Evolutionary conservation across 1,139 yeast genomes (phyloP).

Genomic region (Suhomyces choctaworum): DNA sequence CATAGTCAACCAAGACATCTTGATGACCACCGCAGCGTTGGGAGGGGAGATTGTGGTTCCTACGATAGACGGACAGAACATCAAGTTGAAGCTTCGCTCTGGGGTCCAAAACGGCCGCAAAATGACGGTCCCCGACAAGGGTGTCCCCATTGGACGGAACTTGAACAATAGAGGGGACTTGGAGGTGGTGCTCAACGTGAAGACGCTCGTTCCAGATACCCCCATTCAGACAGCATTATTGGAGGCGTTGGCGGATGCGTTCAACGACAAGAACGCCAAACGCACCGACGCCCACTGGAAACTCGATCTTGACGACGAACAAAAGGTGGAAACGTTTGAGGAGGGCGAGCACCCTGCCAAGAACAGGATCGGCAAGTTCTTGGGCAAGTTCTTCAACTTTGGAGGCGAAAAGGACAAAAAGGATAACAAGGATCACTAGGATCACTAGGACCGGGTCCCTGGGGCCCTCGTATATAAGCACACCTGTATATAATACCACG

Average conservation of each 20-base stretch:
- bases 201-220: constrained; percentile 70
- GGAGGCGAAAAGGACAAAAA: constrained; percentile 28
- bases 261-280: constrained; percentile 76
- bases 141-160: constrained; percentile 71
- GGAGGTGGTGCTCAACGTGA: constrained; percentile 72
- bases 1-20: constrained; percentile 62
- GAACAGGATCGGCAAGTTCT: constrained; percentile 61
- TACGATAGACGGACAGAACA: constrained; percentile 72
- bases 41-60: constrained; percentile 92
- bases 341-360: constrained; percentile 55
- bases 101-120: constrained; percentile 82
- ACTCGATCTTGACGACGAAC: constrained; percentile 37
- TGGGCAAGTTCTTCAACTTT: constrained; percentile 62
- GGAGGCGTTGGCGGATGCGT: constrained; percentile 92
- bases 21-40: constrained; percentile 94
- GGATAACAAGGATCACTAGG: constrained; percentile 6
- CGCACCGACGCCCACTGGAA: constrained; percentile 63
- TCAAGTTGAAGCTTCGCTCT: constrained; percentile 79
- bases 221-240: constrained; percentile 90
- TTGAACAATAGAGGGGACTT: constrained; percentile 73
- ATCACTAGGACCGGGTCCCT: too few species aligned
- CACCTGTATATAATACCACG: constrained; percentile 6
- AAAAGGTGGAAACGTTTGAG: constrained; percentile 26
- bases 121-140: constrained; percentile 80
- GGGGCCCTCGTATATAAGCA: too few species aligned